phyloP scores from a whole-genome alignment of 306 rosid species.

The Trifolium repens region DNA sequence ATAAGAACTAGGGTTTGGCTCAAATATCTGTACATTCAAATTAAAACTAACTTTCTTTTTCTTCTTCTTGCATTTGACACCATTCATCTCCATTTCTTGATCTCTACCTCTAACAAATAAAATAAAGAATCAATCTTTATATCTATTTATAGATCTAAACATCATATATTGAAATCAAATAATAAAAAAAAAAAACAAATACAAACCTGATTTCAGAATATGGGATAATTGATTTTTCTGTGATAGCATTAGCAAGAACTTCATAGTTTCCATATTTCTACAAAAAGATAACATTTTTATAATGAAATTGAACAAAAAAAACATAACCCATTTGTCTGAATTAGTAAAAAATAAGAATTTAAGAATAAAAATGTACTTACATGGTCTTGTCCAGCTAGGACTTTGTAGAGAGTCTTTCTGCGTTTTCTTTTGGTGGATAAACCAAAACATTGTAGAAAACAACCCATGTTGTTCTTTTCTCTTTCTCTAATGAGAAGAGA shows the following conservation, averaged over 20 bases:
- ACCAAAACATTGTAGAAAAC: slow-evolving; percentile 83
- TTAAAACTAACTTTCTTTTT: slow-evolving; percentile 95
- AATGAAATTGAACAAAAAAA: background rate
- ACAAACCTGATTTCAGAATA: slow-evolving; percentile 60
- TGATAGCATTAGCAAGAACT: slow-evolving; percentile 44
- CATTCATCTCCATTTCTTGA: slow-evolving; percentile 57
- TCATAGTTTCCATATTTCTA: slow-evolving; percentile 68
- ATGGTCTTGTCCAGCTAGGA: slow-evolving; percentile 42
- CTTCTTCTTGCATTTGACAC: slow-evolving; percentile 60
- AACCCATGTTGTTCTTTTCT: slow-evolving; percentile 63
- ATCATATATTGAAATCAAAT: background rate
- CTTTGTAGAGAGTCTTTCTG: slow-evolving; percentile 53
- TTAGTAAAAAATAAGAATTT: background rate
- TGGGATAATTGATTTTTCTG: slow-evolving; percentile 41
- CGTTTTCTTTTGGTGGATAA: slow-evolving; percentile 65
- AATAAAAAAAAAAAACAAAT: slow-evolving; percentile 12
- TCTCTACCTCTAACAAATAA: slow-evolving; percentile 61
- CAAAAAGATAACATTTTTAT: slow-evolving; percentile 30
- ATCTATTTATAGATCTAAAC: slow-evolving; percentile 26
- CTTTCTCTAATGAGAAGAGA: slow-evolving; percentile 22
- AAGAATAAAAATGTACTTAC: slow-evolving; percentile 40
- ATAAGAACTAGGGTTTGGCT: slow-evolving; percentile 64
- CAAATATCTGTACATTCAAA: slow-evolving; percentile 78
- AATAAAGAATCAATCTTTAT: slow-evolving; percentile 23
- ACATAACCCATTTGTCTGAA: background rate